phyloP scores from a whole-genome alignment of 805 yeast species.

The Ascoidea asiatica region DNA sequence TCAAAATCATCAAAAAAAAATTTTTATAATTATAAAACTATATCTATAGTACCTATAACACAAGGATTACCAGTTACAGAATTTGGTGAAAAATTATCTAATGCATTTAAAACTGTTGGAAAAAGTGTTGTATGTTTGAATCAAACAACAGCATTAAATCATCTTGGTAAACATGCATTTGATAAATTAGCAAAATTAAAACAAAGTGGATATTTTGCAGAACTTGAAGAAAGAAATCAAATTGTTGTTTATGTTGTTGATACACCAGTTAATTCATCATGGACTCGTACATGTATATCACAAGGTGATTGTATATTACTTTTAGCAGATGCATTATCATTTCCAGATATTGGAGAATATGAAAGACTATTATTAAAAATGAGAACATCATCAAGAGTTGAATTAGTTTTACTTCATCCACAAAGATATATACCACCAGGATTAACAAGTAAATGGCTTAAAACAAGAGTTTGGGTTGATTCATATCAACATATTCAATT shows the following conservation, averaged over 20 bases:
- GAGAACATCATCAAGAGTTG: constrained; percentile 79
- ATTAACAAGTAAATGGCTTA: constrained; percentile 72
- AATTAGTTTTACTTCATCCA: constrained; percentile 71
- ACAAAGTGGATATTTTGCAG: constrained; percentile 81
- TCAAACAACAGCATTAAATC: constrained; percentile 66
- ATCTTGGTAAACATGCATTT: constrained; percentile 86
- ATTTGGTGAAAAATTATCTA: constrained; percentile 61
- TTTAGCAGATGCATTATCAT: constrained; percentile 69
- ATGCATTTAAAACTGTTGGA: constrained; percentile 63
- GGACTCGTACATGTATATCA: constrained; percentile 88
- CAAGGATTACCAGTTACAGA: constrained; percentile 76
- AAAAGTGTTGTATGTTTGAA: constrained; percentile 67
- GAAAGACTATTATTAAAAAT: constrained; percentile 64
- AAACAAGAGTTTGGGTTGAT: constrained; percentile 79
- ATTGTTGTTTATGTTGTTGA: constrained; percentile 87
- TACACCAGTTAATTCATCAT: constrained; percentile 63
- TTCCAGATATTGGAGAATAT: constrained; percentile 71
- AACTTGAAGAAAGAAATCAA: constrained; percentile 78
- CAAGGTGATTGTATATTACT: constrained; percentile 93
- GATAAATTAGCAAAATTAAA: constrained; percentile 77
- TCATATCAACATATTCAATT: constrained; percentile 88
- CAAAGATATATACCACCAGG: constrained; percentile 80
- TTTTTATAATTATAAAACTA: constrained; percentile 48
- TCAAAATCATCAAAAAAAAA: constrained; percentile 11
- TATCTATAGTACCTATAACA: constrained; percentile 71